Base-by-base conservation (phyloP, 345 rosid genomes). In the Mangifera indica region DNA sequence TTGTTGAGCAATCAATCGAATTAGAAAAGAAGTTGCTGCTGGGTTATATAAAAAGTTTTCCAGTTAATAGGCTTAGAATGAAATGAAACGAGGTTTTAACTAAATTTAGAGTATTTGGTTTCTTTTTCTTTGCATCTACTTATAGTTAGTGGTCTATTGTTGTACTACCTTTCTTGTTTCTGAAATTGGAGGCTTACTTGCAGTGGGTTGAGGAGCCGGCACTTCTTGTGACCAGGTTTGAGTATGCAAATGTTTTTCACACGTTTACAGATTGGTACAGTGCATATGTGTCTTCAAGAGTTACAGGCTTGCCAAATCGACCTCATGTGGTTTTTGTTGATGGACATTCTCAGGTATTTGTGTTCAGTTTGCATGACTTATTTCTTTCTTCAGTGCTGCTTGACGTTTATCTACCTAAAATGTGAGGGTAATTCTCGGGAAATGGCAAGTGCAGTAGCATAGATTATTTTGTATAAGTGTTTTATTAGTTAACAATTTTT, bases 131-230 rank as follows among this genome's bases (percentile, higher is more conserved):
- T 14, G 29, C 32, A 1, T 66, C 34, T 71, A 65, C 58, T 81
- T 65, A 0, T 25, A 4, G 59, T 70, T 7, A 32, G 42, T 46
- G 3, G 26, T 71, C 45, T 29, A 17, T 48, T 24, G 17, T 48
- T 21, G 21, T 51, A 37, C 26, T 48, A 25, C 7, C n/a, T 25
- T 57, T 25, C 29, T 57, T 69, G 72, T 69, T 69, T 42, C 56
- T 77, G 81, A 73, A 63, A 15, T 72, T 69, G 69, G 56, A 70
- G 49, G 69, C 76, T n/a, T 82, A 72, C 63, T 83, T 76, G 9
- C 84, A 94, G 97, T 94, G 98, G 98, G 81, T 92, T 65, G 95
- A 94, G 85, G 97, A 90, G 79, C 97, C 98, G 42, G 86, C 92
- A 0, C 82, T 92, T 61, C 81, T 92, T 42, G 76, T 90, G 57